Base-by-base conservation (phyloP, 1,284 basidiomycete genomes). In the Boletus sp. region DNA sequence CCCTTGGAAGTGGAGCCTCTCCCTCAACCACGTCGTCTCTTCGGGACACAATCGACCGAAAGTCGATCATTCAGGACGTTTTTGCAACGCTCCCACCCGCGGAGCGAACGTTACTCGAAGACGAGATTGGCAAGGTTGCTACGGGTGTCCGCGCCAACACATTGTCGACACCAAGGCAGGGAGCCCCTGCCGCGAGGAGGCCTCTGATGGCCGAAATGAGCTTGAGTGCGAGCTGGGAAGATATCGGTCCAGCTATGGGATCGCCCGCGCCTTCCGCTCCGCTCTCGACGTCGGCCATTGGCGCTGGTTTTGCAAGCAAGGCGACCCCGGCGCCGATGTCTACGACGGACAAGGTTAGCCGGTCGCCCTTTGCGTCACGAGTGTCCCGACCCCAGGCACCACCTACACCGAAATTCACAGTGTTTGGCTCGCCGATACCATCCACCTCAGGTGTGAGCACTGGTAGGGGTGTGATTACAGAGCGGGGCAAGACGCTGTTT, bases 41-140 rank as follows among this genome's bases (percentile, higher is more conserved):
- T 57, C 25, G 59, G 44, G 50, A 71, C 64, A 50, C 56, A 62
- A 44, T 69, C 55, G 61, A 82, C 14, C 76, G 86, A 20, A 74
- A 77, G 17, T 76, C 81, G 55, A 86, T 88, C 74, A 80, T 92
- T 46, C 75, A 81, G 39, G 82, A 84, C 35, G 72, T 87, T 45
- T 72, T 84, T 51, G 69, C 73, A 3, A 71, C 79, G 0, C 71
- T 88, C 49, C 81, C 85, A 0, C 68, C 71, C 3, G 75, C 78
- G 0, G 84, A 88, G 57, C 70, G 78, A 20, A 65, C 65, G 20
- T 57, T 78, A n/a, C 63, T 82, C 0, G 80, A 82, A 54, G 64
- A 69, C 10, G 76, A 80, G 48, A 63, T 82, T 5, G 73, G 58
- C 51, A 61, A 55, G 38, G 55, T 55, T 34, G 59, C 48, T 13